These are phyloP conservation scores for Canna indica DNA, from an alignment of 176 grass and related monocot species.

Conservation along the genomic window DNA sequence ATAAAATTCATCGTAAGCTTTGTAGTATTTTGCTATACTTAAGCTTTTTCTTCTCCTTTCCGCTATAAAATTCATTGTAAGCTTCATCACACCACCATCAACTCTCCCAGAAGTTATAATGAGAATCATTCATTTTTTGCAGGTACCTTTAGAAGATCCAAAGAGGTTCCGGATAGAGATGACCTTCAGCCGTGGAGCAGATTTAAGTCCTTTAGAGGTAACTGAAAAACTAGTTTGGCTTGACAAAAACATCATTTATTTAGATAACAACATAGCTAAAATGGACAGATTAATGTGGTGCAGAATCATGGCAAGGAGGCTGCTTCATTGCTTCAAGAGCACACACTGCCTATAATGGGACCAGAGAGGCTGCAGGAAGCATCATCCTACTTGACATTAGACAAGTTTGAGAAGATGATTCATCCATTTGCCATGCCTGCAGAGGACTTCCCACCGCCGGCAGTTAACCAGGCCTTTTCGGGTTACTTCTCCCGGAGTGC, in stretches of 20 bases:
- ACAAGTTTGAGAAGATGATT: constrained; percentile 92
- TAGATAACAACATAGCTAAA: background rate
- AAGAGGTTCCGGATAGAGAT: constrained; percentile 97
- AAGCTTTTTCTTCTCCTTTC: too few species aligned
- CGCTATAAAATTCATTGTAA: too few species aligned
- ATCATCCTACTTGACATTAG: constrained; percentile 68
- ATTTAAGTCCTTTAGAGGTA: constrained; percentile 85
- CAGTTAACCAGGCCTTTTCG: constrained; percentile 44
- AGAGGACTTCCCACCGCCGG: constrained; percentile 77
- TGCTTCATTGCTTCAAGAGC: constrained; percentile 65
- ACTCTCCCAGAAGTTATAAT: too few species aligned
- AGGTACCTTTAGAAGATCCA: constrained; percentile 82
- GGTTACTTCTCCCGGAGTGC: constrained; percentile 57
- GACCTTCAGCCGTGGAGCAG: constrained; percentile 84
- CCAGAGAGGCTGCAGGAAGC: constrained; percentile 75
- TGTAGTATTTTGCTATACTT: too few species aligned
- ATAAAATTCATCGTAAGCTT: too few species aligned
- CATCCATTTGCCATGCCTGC: constrained; percentile 85
- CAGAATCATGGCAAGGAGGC: constrained; percentile 43
- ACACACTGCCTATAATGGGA: constrained; percentile 72
- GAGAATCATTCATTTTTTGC: constrained; percentile 12
- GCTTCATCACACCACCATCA: too few species aligned
- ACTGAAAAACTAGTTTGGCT: background rate
- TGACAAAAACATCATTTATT: background rate
- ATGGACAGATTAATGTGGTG: constrained; percentile 16